phyloP scores from a whole-genome alignment of 768 basidiomycete species.

The Suillus discolor region DNA sequence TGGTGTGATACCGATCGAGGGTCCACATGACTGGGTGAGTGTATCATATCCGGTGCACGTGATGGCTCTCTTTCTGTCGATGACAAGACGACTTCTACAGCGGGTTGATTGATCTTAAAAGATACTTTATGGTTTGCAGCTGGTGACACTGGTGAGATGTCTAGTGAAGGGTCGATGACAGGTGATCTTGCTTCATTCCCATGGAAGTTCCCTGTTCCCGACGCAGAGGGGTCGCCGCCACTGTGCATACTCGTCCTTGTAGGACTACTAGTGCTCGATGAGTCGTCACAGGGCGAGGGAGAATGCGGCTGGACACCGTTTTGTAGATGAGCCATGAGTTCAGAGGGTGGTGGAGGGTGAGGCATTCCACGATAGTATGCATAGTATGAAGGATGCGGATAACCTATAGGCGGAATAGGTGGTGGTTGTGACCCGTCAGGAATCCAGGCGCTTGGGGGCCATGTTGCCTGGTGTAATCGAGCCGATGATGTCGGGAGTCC shows the following conservation, averaged over 20 bases:
- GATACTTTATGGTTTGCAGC: constrained; percentile 16
- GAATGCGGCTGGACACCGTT: constrained; percentile 28
- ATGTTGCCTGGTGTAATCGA: constrained; percentile 45
- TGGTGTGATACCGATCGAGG: constrained; percentile 13
- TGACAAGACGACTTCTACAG: constrained; percentile 38
- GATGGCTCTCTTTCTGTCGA: constrained; percentile 34
- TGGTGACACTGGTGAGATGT: constrained; percentile 23
- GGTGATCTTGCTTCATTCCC: constrained; percentile 16
- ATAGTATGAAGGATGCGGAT: constrained; percentile 36
- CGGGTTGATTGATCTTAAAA: constrained; percentile 28
- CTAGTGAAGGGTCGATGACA: constrained; percentile 43
- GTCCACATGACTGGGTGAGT: constrained; percentile 11
- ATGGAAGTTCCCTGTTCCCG: constrained; percentile 15
- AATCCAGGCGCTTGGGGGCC: constrained; percentile 38
- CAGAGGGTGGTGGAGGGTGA: constrained; percentile 24
- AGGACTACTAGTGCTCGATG: constrained; percentile 31
- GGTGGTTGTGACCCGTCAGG: constrained; percentile 40
- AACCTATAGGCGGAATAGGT: constrained; percentile 37
- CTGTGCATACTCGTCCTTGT: constrained; percentile 16
- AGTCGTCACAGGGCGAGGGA: constrained; percentile 18
- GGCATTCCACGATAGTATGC: constrained; percentile 51
- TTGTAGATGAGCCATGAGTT: constrained; percentile 21
- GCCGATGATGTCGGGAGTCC: constrained; percentile 58
- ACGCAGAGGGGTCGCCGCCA: constrained; percentile 28
- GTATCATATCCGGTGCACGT: constrained; percentile 8